These are phyloP conservation scores for Usnea hakonensis DNA, from an alignment of 495 filamentous ascomycete genomes.

Conservation along the genomic window DNA sequence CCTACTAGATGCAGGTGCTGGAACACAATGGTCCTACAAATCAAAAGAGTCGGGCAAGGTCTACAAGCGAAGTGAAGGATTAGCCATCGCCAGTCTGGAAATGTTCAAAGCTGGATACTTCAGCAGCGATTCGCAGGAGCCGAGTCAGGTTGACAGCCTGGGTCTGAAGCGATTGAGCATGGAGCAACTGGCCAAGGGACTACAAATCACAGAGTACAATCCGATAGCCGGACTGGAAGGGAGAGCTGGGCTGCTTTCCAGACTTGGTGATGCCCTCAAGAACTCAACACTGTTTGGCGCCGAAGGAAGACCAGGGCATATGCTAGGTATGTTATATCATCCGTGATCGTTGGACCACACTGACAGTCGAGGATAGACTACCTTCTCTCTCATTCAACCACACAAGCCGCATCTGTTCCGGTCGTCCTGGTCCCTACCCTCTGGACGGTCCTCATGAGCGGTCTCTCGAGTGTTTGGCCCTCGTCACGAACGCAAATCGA, in stretches of 20 bases:
- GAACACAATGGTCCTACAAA: constrained; percentile 69
- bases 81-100: constrained; percentile 89
- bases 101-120: constrained; percentile 98
- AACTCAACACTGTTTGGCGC: constrained; percentile 81
- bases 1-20: constrained; percentile 60
- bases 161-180: constrained; percentile 70
- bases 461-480: constrained; percentile 84
- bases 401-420: constrained; percentile 75
- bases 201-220: constrained; percentile 77
- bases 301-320: constrained; percentile 81
- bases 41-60: constrained; percentile 80
- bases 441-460: constrained; percentile 84
- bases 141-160: constrained; percentile 79
- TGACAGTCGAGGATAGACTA: constrained; percentile 53
- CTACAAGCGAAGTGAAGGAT: constrained; percentile 81
- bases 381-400: constrained; percentile 82
- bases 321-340: constrained; percentile 63
- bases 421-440: constrained; percentile 87
- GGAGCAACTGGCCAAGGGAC: constrained; percentile 63
- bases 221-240: constrained; percentile 84
- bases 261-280: constrained; percentile 67
- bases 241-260: constrained; percentile 68
- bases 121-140: constrained; percentile 71
- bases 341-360: constrained; percentile 7
- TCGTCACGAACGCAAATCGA: constrained; percentile 80